Conservation (phyloP, 257 asterid genomes). For the Petrea volubilis region DNA sequence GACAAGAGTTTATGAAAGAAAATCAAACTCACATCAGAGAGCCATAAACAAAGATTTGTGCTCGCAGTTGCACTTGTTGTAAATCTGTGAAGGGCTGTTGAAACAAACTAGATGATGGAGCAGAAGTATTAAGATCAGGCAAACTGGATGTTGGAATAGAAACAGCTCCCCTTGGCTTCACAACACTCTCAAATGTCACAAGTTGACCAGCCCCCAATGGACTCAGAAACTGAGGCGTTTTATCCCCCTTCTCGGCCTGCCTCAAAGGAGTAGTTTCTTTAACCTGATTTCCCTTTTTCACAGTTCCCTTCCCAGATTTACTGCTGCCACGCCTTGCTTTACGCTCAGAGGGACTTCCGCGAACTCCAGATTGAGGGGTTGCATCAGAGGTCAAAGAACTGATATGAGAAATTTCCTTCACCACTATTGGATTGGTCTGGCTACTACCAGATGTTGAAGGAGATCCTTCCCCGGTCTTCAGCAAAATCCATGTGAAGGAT, state of each 20-base stretch:
- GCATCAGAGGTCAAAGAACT: conserved; percentile 42
- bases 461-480: conserved; percentile 60
- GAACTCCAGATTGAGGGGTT: conserved; percentile 40
- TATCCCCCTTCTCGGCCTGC: conserved; percentile 55
- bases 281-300: conserved; percentile 52
- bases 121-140: conserved; percentile 83
- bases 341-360: conserved; percentile 53
- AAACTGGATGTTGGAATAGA: conserved; percentile 61
- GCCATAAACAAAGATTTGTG: conserved; percentile 97
- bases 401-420: conserved; percentile 51
- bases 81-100: conserved; percentile 93
- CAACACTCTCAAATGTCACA: conserved; percentile 48
- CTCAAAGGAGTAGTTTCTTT: conserved; percentile 51
- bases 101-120: conserved; percentile 57
- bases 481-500: conserved; percentile 17
- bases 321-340: conserved; percentile 73
- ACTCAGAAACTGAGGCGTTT: conserved; percentile 42
- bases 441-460: conserved; percentile 45
- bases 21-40: conserved; percentile 82
- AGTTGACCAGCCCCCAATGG: conserved; percentile 52
- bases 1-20: conserved; percentile 1
- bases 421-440: conserved; percentile 38
- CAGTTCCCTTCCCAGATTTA: conserved; percentile 66
- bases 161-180: conserved; percentile 49
- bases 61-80: conserved; percentile 97